A percentile compares a stretch with the other conserved stretches of the same genome.
Evolutionary conservation across 2,329 filamentous ascomycete genomes (phyloP).

Genomic region (Colletotrichum musae): DNA sequence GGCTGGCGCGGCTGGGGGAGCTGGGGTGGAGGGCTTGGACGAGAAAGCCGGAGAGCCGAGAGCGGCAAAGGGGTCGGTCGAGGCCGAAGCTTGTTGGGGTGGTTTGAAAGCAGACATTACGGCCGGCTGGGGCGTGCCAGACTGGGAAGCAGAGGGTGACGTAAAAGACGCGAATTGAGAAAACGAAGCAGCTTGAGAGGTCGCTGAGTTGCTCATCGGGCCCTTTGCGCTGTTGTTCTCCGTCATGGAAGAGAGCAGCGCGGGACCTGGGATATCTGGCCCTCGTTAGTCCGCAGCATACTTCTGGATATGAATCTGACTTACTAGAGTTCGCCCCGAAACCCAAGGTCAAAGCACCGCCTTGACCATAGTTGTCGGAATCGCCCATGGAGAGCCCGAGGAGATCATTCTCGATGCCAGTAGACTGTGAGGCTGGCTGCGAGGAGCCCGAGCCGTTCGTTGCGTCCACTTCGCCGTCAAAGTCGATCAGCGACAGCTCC

Average conservation of each 20-base stretch:
- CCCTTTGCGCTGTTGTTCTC: conserved; percentile 71
- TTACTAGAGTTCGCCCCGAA: conserved; percentile 78
- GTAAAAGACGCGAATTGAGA: conserved; percentile 70
- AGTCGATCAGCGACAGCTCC: conserved; percentile 94
- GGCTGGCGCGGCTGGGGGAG: conserved; percentile 47
- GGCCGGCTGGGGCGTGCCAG: conserved; percentile 67
- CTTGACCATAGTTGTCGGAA: conserved; percentile 75
- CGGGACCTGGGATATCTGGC: conserved; percentile 74
- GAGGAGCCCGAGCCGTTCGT: conserved; percentile 53
- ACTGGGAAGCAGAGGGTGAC: conserved; percentile 66
- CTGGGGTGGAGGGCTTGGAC: conserved; percentile 54
- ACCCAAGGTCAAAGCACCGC: conserved; percentile 87
- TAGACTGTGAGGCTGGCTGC: conserved; percentile 63
- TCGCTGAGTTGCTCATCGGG: conserved; percentile 46
- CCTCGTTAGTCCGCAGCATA: conserved; percentile 46
- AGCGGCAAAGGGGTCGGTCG: conserved; percentile 62
- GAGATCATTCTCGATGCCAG: conserved; percentile 89
- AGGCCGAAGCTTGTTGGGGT: conserved; percentile 57
- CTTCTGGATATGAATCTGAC: conserved; percentile 46
- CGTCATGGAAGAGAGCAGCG: conserved; percentile 75
- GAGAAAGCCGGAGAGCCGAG: conserved; percentile 57
- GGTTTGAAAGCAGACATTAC: conserved; percentile 61
- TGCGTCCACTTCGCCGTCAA: conserved; percentile 76
- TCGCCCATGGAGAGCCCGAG: conserved; percentile 88
- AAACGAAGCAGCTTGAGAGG: conserved; percentile 63